Evolutionary conservation across 176 grass and related monocot genomes (phyloP).

Genomic region (Hyparrhenia diplandra): DNA sequence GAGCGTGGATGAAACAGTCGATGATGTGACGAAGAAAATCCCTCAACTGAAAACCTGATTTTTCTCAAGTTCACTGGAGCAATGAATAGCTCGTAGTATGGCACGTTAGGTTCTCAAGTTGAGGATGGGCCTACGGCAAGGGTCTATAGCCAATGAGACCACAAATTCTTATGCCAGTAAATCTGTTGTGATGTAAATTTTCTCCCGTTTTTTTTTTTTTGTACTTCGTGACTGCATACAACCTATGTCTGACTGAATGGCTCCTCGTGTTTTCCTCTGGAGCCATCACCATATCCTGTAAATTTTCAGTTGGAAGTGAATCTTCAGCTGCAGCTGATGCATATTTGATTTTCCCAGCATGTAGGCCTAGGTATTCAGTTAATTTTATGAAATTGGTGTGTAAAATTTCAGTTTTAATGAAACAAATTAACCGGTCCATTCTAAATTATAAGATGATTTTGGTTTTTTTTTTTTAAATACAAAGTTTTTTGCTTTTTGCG

Average conservation of each 20-base stretch:
- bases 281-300: constrained; percentile 18
- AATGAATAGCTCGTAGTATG: constrained; percentile 18
- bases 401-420: too few relatives aligned
- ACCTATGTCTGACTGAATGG: constrained; percentile 21
- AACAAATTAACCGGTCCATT: too few relatives aligned
- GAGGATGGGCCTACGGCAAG: constrained; percentile 8
- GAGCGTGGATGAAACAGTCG: constrained; percentile 42
- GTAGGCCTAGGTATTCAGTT: too few relatives aligned
- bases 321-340: neutral
- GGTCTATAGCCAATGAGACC: constrained; percentile 25
- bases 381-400: too few relatives aligned
- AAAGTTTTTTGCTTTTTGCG: too few relatives aligned
- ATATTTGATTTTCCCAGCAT: too few relatives aligned
- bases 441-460: too few relatives aligned
- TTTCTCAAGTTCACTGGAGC: constrained; percentile 8
- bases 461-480: too few relatives aligned
- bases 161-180: constrained; percentile 17
- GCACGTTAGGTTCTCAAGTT: constrained; percentile 34
- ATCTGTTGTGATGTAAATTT: constrained; percentile 43
- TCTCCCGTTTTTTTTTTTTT: neutral
- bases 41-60: constrained; percentile 55
- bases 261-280: constrained; percentile 22
- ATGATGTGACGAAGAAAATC: constrained; percentile 47
- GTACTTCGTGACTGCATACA: constrained; percentile 21
- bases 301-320: constrained; percentile 15